phyloP scores from a whole-genome alignment of 176 grass and related monocot species.

The Olyra latifolia region DNA sequence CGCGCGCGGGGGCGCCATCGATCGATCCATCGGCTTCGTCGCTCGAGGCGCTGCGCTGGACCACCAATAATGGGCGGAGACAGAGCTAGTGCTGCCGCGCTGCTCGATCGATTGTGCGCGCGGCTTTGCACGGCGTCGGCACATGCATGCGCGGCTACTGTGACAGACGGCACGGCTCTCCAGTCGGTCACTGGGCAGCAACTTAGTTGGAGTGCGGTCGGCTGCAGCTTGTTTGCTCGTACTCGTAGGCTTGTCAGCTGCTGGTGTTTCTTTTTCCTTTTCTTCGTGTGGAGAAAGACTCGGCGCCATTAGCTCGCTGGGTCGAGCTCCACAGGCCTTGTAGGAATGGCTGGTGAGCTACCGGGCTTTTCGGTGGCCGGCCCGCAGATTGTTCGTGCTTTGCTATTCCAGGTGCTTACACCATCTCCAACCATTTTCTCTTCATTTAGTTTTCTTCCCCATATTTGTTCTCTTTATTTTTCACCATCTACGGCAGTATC shows the following conservation, averaged over 20 bases:
- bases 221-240: neutral
- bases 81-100: neutral
- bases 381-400: neutral
- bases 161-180: neutral
- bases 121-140: constrained; percentile 43
- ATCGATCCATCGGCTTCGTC: neutral
- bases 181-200: constrained; percentile 4
- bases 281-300: neutral
- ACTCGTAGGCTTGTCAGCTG: neutral
- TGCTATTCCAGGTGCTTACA: too few relatives aligned
- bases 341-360: neutral
- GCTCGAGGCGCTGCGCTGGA: constrained; percentile 20
- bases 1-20: too few relatives aligned
- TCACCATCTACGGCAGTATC: too few relatives aligned
- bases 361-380: neutral
- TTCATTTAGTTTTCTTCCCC: too few relatives aligned
- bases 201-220: constrained; percentile 21
- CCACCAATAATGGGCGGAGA: constrained; percentile 49
- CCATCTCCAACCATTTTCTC: too few relatives aligned
- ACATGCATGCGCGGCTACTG: constrained; percentile 26
- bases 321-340: neutral
- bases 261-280: neutral
- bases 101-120: constrained; percentile 1
- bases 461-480: too few relatives aligned
- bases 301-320: neutral